These are phyloP conservation scores for Phytophthora cajani DNA, from an alignment of 352 stramenopile genomes.

Conservation along the genomic window DNA sequence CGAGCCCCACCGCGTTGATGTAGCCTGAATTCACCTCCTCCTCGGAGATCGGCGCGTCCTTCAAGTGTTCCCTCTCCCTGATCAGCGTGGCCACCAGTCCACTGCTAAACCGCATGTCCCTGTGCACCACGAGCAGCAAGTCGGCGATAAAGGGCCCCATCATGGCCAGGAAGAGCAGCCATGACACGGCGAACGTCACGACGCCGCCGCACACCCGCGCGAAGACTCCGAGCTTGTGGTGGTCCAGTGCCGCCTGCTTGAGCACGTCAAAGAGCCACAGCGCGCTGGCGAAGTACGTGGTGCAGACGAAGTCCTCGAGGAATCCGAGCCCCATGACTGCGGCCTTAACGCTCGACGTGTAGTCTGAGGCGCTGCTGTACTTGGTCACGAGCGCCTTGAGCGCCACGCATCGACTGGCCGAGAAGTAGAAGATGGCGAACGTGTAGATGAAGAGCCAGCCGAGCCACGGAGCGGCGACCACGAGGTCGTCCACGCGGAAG, in stretches of 20 bases:
- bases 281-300: conserved; percentile 28
- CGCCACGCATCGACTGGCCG: conserved; percentile 20
- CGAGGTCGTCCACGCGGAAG: conserved; percentile 7
- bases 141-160: conserved; percentile 32
- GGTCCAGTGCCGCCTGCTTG: conserved; percentile 6
- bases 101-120: conserved; percentile 38
- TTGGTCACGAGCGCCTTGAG: conserved; percentile 26
- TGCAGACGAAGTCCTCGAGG: conserved; percentile 38
- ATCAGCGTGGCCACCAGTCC: conserved; percentile 33
- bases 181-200: conserved; percentile 19
- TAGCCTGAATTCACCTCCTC: conserved; percentile 25
- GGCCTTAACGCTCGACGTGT: conserved; percentile 14
- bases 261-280: conserved; percentile 32
- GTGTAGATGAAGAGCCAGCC: conserved; percentile 31
- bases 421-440: conserved; percentile 29
- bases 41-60: conserved; percentile 27
- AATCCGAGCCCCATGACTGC: conserved; percentile 26
- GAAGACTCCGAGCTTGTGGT: neutral
- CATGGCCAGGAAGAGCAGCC: conserved; percentile 24
- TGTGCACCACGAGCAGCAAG: conserved; percentile 27
- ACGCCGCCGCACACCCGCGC: conserved; percentile 1
- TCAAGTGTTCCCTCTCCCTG: conserved; percentile 41
- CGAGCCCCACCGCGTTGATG: conserved; percentile 13
- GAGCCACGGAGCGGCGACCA: conserved; percentile 10
- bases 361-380: conserved; percentile 23